Evolutionary conservation across 495 filamentous ascomycete genomes (phyloP), one percentile per base, ranked within the genome.

Genomic region (Lophium mytilinum): DNA sequence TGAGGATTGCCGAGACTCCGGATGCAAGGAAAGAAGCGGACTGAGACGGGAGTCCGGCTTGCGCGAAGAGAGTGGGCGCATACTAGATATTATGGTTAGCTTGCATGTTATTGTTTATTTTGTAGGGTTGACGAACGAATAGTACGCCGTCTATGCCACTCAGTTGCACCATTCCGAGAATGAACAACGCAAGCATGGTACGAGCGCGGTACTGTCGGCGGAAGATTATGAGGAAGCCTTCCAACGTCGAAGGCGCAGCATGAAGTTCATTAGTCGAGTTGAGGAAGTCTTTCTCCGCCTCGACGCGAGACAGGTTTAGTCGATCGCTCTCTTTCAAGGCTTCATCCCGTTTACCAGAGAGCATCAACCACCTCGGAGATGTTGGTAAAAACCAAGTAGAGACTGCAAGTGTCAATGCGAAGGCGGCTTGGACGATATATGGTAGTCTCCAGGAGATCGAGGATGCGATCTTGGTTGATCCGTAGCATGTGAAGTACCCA

Each of bases 1-100:
- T 81, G 50, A 83, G 72, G n/a, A 83, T 66, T 0, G 75, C 77
- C 3, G 76, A 77, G 39, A 82, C 68, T n/a, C 78, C 79, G 7
- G 76, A 80, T 3, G 79, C 77, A 18, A 82, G 73, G 59, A 82
- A 79, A 6, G 75, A 74, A 10, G 79, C 75, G 48, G 73, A 67
- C 3, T 74, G 67, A 3, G 72, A 73, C 5, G 73, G 64, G 19
- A 81, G 71, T 6, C 79, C 79, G 14, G 79, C 79, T 65, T 79
- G 76, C 39, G 74, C 68, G 52, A 82, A 82, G 15, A 81, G 62
- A 0, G 76, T 62, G 1, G 79, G 79, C 0, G 78, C 79, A 53
- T 80, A 82, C 19, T 55, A 5, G 2, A 30, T 3, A 3, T 18
- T n/a, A 19, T 4, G 1, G 4, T 15, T 19, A 45, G n/a, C 33